Conservation (phyloP, 768 basidiomycete species). For the Termitomyces sp. region DNA sequence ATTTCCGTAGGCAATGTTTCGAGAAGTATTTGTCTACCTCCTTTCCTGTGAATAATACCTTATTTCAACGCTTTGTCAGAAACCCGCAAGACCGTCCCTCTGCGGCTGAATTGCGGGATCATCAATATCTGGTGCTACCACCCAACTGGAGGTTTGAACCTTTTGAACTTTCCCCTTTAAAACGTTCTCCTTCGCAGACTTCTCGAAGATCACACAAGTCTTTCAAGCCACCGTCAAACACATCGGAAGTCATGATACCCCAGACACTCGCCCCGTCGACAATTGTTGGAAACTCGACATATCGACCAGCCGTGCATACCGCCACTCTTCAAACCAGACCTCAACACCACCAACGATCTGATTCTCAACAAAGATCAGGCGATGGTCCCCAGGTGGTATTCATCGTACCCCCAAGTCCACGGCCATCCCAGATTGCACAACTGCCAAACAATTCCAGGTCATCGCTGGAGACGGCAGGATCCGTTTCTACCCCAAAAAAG, state of each 20-base stretch:
- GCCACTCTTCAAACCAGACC: neutral
- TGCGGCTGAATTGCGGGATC: constrained; percentile 59
- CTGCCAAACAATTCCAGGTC: constrained; percentile 9
- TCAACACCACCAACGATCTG: neutral
- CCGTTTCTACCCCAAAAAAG: constrained; percentile 17
- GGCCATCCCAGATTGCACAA: constrained; percentile 6
- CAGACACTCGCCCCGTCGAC: neutral
- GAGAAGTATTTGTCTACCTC: constrained; percentile 46
- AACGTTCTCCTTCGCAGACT: constrained; percentile 6
- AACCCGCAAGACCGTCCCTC: constrained; percentile 69
- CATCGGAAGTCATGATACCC: neutral
- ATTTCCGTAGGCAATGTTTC: constrained; percentile 79
- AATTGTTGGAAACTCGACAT: neutral
- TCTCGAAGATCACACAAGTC: constrained; percentile 10
- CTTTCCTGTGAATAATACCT: neutral
- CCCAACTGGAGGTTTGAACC: constrained; percentile 43
- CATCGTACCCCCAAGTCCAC: constrained; percentile 27
- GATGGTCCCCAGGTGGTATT: constrained; percentile 30
- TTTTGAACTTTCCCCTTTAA: constrained; percentile 5
- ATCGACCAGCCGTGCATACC: neutral
- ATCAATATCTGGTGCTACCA: constrained; percentile 60
- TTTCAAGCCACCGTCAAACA: neutral
- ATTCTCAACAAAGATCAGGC: constrained; percentile 1
- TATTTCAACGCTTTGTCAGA: constrained; percentile 28
- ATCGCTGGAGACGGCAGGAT: constrained; percentile 12